These are phyloP conservation scores for Plasmodium vivax DNA, from an alignment of 169 alveolate species.

Conservation along the genomic window DNA sequence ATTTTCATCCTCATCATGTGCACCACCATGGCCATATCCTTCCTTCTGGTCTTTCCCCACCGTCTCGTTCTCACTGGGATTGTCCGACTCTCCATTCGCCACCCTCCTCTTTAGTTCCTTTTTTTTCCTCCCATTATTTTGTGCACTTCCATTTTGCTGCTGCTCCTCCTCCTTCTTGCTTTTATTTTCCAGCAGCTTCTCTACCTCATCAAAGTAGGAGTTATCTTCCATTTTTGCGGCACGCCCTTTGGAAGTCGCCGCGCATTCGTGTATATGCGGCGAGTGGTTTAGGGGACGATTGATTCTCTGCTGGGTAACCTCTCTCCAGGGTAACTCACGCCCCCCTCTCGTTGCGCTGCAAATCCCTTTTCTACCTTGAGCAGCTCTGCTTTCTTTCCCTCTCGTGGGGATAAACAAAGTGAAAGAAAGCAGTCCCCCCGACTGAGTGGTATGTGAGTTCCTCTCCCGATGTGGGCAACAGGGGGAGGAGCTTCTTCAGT, in stretches of 20 bases:
- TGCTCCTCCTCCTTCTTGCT: neutral
- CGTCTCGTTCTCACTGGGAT: neutral
- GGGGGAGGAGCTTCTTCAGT: neutral
- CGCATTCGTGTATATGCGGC: neutral
- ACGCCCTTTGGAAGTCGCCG: neutral
- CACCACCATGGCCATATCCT: neutral
- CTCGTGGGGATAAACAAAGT: neutral
- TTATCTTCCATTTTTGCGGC: constrained; percentile 18
- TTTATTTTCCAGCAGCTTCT: constrained; percentile 33
- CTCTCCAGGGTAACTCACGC: too few species aligned
- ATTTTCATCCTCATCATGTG: neutral
- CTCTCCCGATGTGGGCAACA: neutral
- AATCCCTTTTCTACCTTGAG: neutral
- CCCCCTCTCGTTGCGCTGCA: too few species aligned
- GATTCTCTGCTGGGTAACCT: too few species aligned
- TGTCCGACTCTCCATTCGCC: neutral
- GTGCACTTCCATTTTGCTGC: neutral
- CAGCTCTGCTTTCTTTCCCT: neutral
- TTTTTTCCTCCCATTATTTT: constrained; percentile 1
- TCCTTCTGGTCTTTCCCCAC: neutral
- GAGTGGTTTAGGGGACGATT: too few species aligned
- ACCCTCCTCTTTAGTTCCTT: neutral
- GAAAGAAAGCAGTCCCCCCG: neutral
- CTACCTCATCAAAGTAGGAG: constrained; percentile 68
- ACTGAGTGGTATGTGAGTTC: neutral